Conservation (phyloP, 345 rosid species). For the Eucalyptus polyanthemos region DNA sequence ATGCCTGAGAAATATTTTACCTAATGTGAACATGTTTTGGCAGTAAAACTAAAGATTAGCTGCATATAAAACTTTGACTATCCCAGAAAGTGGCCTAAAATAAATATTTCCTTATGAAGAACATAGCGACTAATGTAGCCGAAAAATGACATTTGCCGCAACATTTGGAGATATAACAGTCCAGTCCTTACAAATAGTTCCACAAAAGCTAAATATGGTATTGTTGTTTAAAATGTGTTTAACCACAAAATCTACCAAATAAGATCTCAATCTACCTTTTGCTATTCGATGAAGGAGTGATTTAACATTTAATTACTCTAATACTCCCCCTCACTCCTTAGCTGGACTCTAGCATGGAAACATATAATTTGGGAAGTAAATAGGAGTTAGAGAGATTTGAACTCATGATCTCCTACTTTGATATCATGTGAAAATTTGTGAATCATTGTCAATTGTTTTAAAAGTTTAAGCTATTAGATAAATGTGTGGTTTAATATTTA, state of each 20-base stretch:
- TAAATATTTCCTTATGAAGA: neutral
- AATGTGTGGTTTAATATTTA: neutral
- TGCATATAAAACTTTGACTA: neutral
- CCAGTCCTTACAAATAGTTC: neutral
- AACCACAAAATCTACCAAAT: neutral
- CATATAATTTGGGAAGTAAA: neutral
- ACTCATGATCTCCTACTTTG: neutral
- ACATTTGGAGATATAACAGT: neutral
- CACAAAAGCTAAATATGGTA: neutral
- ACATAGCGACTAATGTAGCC: neutral
- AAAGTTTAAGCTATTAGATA: neutral
- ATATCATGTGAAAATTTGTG: neutral
- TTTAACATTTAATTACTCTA: too few relatives aligned
- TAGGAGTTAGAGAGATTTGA: neutral
- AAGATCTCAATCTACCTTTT: neutral
- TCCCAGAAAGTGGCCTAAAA: neutral
- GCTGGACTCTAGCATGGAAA: neutral
- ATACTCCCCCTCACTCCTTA: fast-evolving
- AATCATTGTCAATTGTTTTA: neutral
- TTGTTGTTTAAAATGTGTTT: neutral
- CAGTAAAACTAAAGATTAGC: neutral
- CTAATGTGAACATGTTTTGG: neutral
- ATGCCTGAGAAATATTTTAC: neutral
- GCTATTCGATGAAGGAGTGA: neutral
- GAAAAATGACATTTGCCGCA: neutral